phyloP scores from a whole-genome alignment of 2,329 filamentous ascomycete genomes.

The Sporothrix protearum region DNA sequence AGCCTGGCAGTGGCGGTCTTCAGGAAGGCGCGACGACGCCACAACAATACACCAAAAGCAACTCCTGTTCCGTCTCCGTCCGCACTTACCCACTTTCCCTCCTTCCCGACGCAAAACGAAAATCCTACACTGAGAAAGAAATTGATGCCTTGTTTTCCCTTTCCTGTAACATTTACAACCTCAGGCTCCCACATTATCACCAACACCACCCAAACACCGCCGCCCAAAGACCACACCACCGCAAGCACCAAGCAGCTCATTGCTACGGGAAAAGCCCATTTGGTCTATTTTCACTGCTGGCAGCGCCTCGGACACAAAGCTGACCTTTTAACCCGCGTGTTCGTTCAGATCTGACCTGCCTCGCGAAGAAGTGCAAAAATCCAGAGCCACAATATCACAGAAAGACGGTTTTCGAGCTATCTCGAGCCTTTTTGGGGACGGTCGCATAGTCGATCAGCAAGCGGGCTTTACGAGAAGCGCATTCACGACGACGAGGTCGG shows the following conservation, averaged over 20 bases:
- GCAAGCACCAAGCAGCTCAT: slow-evolving; percentile 3
- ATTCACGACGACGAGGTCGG: background rate
- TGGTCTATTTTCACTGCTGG: background rate
- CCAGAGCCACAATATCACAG: background rate
- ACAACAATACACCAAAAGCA: background rate
- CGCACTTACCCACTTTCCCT: background rate
- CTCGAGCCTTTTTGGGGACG: background rate
- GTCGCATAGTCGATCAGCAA: background rate
- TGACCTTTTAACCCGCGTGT: background rate
- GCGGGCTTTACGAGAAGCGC: background rate
- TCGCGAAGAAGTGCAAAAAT: background rate
- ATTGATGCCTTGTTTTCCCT: slow-evolving; percentile 18
- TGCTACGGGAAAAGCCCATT: background rate
- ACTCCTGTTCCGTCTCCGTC: background rate
- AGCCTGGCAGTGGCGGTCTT: background rate
- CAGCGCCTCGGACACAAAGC: background rate
- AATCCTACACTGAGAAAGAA: background rate
- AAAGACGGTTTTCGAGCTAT: background rate
- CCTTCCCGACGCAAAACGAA: background rate
- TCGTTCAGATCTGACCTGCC: background rate
- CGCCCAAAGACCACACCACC: slow-evolving; percentile 9
- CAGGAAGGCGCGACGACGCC: slow-evolving; percentile 6
- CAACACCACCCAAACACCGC: slow-evolving; percentile 15
- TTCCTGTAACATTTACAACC: slow-evolving; percentile 22
- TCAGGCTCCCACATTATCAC: slow-evolving; percentile 22